Percentiles rank a stretch among this genome's conserved stretches.
Evolutionary conservation across 2,329 filamentous ascomycete genomes (phyloP).

Genomic region (Colletotrichum liriopes): DNA sequence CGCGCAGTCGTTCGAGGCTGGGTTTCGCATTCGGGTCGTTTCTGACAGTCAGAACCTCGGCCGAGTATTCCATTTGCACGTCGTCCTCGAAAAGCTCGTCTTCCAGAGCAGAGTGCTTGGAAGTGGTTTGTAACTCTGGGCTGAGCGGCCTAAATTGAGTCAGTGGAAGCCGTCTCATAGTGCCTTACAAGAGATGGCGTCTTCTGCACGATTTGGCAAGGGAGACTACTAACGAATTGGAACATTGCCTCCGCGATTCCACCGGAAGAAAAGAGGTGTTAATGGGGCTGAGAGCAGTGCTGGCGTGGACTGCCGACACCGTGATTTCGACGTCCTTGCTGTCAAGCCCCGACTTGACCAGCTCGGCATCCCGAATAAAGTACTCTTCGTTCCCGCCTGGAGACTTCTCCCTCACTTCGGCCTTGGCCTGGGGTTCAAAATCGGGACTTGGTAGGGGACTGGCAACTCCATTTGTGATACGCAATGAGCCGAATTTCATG

Average conservation of each 20-base stretch:
- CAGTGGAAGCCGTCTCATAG: slow-evolving; percentile 53
- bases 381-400: not conserved
- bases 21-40: slow-evolving; percentile 63
- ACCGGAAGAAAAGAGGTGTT: slow-evolving; percentile 18
- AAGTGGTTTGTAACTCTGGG: slow-evolving; percentile 60
- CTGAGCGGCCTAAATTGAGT: slow-evolving; percentile 49
- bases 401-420: not conserved
- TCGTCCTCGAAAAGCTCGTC: slow-evolving; percentile 65
- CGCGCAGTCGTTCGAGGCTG: slow-evolving; percentile 45
- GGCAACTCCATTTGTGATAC: slow-evolving; percentile 72
- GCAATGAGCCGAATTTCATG: slow-evolving; percentile 74
- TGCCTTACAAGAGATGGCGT: slow-evolving; percentile 15
- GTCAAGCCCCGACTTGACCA: not conserved
- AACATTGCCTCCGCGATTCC: not conserved
- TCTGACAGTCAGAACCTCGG: slow-evolving; percentile 58
- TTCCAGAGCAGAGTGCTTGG: slow-evolving; percentile 64
- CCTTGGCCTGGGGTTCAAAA: slow-evolving; percentile 18
- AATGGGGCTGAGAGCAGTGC: slow-evolving; percentile 26
- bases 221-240: slow-evolving; percentile 35
- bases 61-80: slow-evolving; percentile 50
- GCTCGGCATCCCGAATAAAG: not conserved
- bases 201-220: slow-evolving; percentile 22
- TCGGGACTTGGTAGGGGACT: slow-evolving; percentile 65
- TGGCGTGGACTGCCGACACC: slow-evolving; percentile 17
- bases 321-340: slow-evolving; percentile 13